phyloP scores from a whole-genome alignment of 768 basidiomycete species.

The Piloderma croceum region DNA sequence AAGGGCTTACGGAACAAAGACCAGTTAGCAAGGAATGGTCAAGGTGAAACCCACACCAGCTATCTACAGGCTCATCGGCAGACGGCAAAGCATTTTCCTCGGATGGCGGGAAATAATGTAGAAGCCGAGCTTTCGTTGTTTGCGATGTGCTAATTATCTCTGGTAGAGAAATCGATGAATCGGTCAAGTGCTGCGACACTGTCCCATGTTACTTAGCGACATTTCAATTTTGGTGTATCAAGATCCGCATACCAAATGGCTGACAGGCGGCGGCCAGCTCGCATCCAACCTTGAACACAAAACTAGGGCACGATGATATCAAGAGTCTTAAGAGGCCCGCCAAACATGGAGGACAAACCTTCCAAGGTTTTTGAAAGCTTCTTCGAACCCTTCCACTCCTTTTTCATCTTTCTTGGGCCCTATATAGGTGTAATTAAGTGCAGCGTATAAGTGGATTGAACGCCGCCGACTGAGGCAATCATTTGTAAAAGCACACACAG shows the following conservation, averaged over 20 bases:
- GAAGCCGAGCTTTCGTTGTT: slow-evolving; percentile 84
- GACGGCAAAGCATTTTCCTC: slow-evolving; percentile 29
- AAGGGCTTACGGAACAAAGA: slow-evolving; percentile 67
- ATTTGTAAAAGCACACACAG: slow-evolving; percentile 43
- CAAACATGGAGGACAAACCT: slow-evolving; percentile 31
- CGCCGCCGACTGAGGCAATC: neutral
- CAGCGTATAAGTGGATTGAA: neutral
- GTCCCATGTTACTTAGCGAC: slow-evolving; percentile 5
- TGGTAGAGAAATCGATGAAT: slow-evolving; percentile 63
- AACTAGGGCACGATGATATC: slow-evolving; percentile 31
- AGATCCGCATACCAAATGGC: slow-evolving; percentile 61
- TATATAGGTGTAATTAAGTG: slow-evolving; percentile 20
- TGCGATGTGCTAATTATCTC: slow-evolving; percentile 69
- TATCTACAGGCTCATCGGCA: slow-evolving; percentile 69
- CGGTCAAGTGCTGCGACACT: slow-evolving; percentile 64
- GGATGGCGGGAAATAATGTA: slow-evolving; percentile 91
- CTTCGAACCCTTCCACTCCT: slow-evolving; percentile 71
- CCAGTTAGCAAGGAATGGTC: slow-evolving; percentile 92
- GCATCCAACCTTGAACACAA: slow-evolving; percentile 79
- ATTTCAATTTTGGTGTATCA: neutral
- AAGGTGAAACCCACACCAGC: slow-evolving; percentile 93
- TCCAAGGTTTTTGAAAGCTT: slow-evolving; percentile 84
- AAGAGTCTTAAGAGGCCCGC: neutral
- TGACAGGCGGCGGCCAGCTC: slow-evolving; percentile 85
- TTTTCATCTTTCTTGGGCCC: slow-evolving; percentile 60